Base-by-base conservation (phyloP, 108 stramenopile genomes). In the Nannochloropsis granulata region DNA sequence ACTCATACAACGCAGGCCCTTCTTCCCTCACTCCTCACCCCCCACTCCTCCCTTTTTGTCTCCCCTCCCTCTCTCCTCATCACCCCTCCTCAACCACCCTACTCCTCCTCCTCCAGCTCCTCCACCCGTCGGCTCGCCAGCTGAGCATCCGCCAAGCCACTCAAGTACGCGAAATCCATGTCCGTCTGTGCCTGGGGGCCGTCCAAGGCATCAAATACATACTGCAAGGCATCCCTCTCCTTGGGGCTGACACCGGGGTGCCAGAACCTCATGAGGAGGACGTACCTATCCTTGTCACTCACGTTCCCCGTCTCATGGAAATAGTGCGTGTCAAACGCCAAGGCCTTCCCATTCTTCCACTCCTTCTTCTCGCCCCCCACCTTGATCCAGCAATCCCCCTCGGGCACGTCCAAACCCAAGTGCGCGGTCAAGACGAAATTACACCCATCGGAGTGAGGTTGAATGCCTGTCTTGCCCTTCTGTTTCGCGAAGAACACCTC, bases 401-500 rank as follows among this genome's bases (percentile, higher is more conserved):
- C 90, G 12, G 95, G 95, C 84, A 97, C 92, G 24, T 93, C 92
- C 25, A 97, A 78, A 19, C 93, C 93, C 43, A 97, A 85, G 89
- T 96, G 96, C 8, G 90, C 92, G 21, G 96, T 97, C 71, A 96
- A 82, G 23, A 97, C 93, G 89, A 97, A 97, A 83, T 97, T 97
- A 34, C 94, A 95, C 86, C 92, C 93, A 25, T 93, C 92, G 25
- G 91, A 91, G 82, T 93, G 93, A 10, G 92, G 92, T 46, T 91
- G 87, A 82, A 92, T 93, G 25, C 81, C 80, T n/a, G 85, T 85
- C 45, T 44, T 87, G 5, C 79, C 44, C 0, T 26, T 26, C 45
- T 85, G 84, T 81, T 89, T 88, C 23, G 96, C 95, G 89, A 97
- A 97, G 90, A 97, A 96, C 12, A 92, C 94, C 87, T 97, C 95